Percentiles rank a stretch among this genome's conserved stretches.
Conservation (phyloP, 805 yeast species). For the Pichia deserticola region DNA sequence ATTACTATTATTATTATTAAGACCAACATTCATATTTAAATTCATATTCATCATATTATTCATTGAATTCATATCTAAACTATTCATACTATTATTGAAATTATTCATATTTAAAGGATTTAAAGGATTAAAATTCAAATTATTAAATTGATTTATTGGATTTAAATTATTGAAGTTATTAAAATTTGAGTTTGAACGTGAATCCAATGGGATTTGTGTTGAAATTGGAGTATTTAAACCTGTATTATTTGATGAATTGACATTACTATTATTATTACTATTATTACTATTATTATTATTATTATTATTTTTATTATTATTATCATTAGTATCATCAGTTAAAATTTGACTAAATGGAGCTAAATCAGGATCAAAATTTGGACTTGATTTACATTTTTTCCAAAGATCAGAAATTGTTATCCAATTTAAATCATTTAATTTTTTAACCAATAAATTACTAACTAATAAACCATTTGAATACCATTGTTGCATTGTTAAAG, state of each 20-base stretch:
- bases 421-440: constrained; percentile 47
- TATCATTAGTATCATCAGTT: neutral
- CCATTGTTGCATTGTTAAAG: constrained; percentile 75
- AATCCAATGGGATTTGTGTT: neutral
- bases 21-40: no score
- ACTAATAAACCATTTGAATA: constrained; percentile 50
- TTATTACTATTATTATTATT: neutral
- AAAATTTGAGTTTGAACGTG: constrained; percentile 7
- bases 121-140: neutral
- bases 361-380: neutral
- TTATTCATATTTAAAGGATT: neutral
- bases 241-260: neutral
- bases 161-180: neutral
- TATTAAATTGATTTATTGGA: neutral
- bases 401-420: constrained; percentile 46
- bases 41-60: neutral
- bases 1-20: neutral
- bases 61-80: neutral
- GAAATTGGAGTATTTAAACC: neutral
- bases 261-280: neutral
- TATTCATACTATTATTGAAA: neutral
- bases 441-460: constrained; percentile 46
- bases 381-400: neutral
- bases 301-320: constrained; percentile 2
- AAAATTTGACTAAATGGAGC: constrained; percentile 7